phyloP scores from a whole-genome alignment of 2,329 filamentous ascomycete species.

The Talaromyces sp. region DNA sequence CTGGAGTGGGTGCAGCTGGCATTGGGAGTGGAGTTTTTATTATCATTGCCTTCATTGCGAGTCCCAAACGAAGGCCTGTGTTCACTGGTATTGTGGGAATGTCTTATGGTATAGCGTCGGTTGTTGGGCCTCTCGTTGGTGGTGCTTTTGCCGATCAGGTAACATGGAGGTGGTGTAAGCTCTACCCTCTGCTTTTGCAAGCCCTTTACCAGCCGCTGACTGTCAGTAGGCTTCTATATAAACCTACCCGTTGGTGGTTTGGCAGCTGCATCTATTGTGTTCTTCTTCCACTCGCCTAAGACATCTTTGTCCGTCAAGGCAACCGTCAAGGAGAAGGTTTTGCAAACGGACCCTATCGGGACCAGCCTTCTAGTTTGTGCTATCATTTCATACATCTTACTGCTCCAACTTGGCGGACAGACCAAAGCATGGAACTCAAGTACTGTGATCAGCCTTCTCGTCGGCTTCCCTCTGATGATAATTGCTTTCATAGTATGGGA shows the following conservation, averaged over 20 bases:
- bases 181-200: conserved; percentile 30
- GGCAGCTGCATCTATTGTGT: too few species aligned
- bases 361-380: conserved; percentile 16
- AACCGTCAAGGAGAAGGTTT: neutral
- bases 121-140: conserved; percentile 24
- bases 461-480: too few species aligned
- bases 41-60: conserved; percentile 22
- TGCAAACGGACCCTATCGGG: too few species aligned
- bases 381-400: conserved; percentile 23
- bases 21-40: conserved; percentile 26
- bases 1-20: conserved; percentile 30
- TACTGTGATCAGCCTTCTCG: too few species aligned
- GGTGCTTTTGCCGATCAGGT: conserved; percentile 4
- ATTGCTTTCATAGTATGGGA: too few species aligned
- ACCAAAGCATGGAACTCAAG: too few species aligned
- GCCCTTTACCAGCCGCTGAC: neutral
- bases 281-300: too few species aligned
- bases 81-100: neutral
- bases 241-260: too few species aligned
- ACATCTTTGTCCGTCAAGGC: too few species aligned
- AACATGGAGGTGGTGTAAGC: conserved; percentile 14
- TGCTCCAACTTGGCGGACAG: neutral
- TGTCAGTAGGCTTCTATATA: neutral
- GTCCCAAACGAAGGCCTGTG: conserved; percentile 22
- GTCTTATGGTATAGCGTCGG: conserved; percentile 41